A percentile compares a stretch with the other conserved stretches of the same genome.
Evolutionary conservation across 441 rosid species (phyloP).

Genomic region (Hypseocharis bilobata): DNA sequence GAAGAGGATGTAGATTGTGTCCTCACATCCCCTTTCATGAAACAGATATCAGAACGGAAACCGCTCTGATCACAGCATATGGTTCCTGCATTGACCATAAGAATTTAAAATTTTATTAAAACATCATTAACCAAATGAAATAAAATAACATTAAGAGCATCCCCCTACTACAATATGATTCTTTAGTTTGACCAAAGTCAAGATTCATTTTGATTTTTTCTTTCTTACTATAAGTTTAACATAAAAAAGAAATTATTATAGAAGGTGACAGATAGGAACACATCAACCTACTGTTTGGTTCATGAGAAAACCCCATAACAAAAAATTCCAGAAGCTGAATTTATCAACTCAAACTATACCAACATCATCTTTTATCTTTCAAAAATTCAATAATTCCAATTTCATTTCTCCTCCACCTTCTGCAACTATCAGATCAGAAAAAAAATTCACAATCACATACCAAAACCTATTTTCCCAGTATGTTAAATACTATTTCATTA

Average conservation of each 20-base stretch:
- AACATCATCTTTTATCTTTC: neutral
- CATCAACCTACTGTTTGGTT: conserved; percentile 1
- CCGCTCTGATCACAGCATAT: conserved; percentile 79
- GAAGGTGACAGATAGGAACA: neutral
- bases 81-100: conserved; percentile 40
- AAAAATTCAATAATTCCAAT: neutral
- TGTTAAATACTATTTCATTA: neutral
- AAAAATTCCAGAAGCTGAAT: no score
- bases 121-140: no score
- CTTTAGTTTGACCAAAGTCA: neutral
- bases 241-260: neutral
- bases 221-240: no score
- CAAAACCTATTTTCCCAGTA: neutral
- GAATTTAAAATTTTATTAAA: neutral
- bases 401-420: neutral
- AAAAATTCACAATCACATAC: neutral
- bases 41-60: conserved; percentile 57
- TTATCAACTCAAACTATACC: neutral
- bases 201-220: neutral
- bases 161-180: neutral
- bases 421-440: neutral
- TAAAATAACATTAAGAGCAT: no score
- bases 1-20: conserved; percentile 57
- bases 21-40: conserved; percentile 79
- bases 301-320: no score